Conservation (phyloP, 2,329 filamentous ascomycete species). For the Monosporascus ibericus region DNA sequence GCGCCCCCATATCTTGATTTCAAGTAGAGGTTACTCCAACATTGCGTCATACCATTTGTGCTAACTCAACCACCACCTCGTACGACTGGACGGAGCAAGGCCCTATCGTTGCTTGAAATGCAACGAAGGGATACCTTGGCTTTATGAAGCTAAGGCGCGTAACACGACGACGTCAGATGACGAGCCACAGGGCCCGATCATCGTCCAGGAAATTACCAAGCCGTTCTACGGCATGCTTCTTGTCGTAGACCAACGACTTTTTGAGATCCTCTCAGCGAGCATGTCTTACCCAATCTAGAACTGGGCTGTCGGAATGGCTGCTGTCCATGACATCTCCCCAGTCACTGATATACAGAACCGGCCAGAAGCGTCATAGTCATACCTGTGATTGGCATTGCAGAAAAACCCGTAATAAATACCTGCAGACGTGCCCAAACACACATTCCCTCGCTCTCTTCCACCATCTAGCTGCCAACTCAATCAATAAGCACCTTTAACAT, state of each 20-base stretch:
- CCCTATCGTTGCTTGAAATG: too few species aligned
- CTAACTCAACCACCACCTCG: too few species aligned
- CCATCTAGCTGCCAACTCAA: too few species aligned
- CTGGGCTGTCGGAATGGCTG: too few species aligned
- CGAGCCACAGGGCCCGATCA: not conserved
- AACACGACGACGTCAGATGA: not conserved
- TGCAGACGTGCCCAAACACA: not conserved
- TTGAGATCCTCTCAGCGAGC: not conserved
- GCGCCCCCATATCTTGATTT: too few species aligned
- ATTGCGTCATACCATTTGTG: too few species aligned
- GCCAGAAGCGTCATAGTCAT: not conserved
- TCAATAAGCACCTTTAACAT: too few species aligned
- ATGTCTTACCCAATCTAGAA: not conserved
- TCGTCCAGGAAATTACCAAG: not conserved
- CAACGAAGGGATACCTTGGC: too few species aligned
- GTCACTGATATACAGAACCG: not conserved
- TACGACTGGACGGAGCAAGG: too few species aligned
- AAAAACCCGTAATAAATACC: not conserved
- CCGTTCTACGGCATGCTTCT: not conserved
- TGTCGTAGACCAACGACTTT: not conserved
- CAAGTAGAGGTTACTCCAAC: too few species aligned
- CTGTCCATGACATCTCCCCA: too few species aligned
- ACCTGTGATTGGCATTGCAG: not conserved
- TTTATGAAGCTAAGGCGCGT: too few species aligned
- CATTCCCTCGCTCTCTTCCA: not conserved